A percentile compares a stretch with the other conserved stretches of the same genome.
phyloP scores from a whole-genome alignment of 495 filamentous ascomycete genomes.

The Evernia prunastri region DNA sequence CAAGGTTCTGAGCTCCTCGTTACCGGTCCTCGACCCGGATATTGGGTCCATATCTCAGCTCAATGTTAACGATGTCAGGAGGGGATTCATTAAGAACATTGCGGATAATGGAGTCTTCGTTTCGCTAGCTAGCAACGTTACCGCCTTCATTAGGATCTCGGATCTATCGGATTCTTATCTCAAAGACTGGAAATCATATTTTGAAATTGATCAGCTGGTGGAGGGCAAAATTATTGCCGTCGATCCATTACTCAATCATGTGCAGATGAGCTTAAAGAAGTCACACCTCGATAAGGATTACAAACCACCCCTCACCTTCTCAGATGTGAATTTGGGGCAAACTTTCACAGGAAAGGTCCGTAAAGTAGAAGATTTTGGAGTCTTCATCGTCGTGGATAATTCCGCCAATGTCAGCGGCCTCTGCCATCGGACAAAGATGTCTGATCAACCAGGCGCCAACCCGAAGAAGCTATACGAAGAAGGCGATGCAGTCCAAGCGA shows the following conservation, averaged over 20 bases:
- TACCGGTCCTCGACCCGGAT: conserved; percentile 76
- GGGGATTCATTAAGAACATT: conserved; percentile 84
- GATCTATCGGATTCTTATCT: conserved; percentile 86
- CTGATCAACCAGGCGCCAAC: conserved; percentile 69
- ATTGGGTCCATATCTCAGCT: conserved; percentile 61
- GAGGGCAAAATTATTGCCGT: conserved; percentile 73
- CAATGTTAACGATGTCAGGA: conserved; percentile 69
- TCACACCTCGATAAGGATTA: conserved; percentile 77
- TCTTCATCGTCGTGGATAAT: conserved; percentile 82
- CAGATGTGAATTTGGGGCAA: conserved; percentile 70
- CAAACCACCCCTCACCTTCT: conserved; percentile 58
- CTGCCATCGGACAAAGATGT: conserved; percentile 86
- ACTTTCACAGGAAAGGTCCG: conserved; percentile 80
- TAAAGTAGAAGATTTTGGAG: conserved; percentile 90
- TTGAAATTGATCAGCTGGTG: conserved; percentile 79
- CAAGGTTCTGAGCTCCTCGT: conserved; percentile 75
- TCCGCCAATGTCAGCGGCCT: conserved; percentile 83
- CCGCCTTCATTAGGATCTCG: conserved; percentile 71
- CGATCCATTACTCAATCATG: conserved; percentile 55
- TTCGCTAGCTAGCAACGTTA: conserved; percentile 67
- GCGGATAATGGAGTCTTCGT: conserved; percentile 84
- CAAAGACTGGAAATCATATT: conserved; percentile 92
- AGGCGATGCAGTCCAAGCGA: conserved; percentile 87
- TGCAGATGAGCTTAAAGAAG: conserved; percentile 80
- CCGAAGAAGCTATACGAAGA: conserved; percentile 77